Percentiles rank a stretch among this genome's conserved stretches.
These are phyloP conservation scores for Stylosanthes scabra DNA, from an alignment of 331 rosid species.

Conservation along the genomic window DNA sequence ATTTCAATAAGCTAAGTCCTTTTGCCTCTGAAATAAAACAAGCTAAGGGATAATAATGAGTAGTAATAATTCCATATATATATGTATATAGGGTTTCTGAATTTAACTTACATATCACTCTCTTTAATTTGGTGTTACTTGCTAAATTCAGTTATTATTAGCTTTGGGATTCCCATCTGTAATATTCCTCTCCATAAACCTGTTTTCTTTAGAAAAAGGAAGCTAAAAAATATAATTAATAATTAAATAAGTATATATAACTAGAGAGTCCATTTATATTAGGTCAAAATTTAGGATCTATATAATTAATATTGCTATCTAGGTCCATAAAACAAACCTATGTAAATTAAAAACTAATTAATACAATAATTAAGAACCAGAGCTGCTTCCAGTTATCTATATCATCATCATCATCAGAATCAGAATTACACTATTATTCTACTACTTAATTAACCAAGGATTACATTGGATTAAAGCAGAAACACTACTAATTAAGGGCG, in stretches of 20 bases:
- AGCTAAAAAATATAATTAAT: slow-evolving; percentile 8
- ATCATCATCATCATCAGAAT: neutral
- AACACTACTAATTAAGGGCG: slow-evolving; percentile 39
- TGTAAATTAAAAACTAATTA: slow-evolving; percentile 11
- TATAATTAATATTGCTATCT: neutral
- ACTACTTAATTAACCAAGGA: slow-evolving; percentile 31
- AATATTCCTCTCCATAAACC: slow-evolving; percentile 15
- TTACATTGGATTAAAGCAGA: slow-evolving; percentile 47
- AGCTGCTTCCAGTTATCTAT: slow-evolving; percentile 34
- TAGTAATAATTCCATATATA: no score
- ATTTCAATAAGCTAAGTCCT: no score
- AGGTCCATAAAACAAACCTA: slow-evolving; percentile 34
- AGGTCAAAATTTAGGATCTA: slow-evolving; percentile 42
- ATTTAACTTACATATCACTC: no score
- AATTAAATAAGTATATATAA: no score
- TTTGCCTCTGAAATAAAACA: no score
- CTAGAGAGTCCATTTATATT: slow-evolving; percentile 11
- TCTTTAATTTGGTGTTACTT: neutral
- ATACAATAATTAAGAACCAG: slow-evolving; percentile 8
- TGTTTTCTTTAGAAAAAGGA: slow-evolving; percentile 9
- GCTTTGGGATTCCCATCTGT: slow-evolving; percentile 22
- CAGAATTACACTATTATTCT: slow-evolving; percentile 43
- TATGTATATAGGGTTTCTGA: no score
- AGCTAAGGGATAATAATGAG: no score
- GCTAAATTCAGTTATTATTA: slow-evolving; percentile 29